Base-by-base conservation (phyloP, 495 filamentous ascomycete species). In the Aspergillus avenaceus region DNA sequence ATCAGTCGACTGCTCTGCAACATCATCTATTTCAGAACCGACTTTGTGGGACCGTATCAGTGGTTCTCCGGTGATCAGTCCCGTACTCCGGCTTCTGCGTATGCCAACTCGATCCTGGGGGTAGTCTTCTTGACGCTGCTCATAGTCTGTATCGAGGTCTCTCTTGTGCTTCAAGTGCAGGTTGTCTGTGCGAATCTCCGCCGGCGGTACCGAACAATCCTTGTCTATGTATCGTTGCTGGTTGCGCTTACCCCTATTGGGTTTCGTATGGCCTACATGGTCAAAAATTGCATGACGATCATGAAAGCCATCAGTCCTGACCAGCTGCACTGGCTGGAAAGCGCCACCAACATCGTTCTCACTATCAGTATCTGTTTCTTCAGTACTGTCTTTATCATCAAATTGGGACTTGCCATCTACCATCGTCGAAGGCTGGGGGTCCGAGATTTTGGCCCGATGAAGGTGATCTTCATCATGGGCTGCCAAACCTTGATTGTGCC, bases 401-500 rank as follows among this genome's bases (percentile, higher is more conserved):
- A 92, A 51, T 73, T 96, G 1, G 80, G 79, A 43, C 73, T 75
- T 47, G 83, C 85, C 12, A 75, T 90, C 21, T 58, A 59, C 1
- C 68, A 78, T 34, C 78, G 87, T 13, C 73, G 64, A 41, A 70
- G 67, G 45, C 67, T 88, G 18, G 80, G 84, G 0, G 56, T 86
- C 40, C 66, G 62, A 28, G 75, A 80, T 18, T 85, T 85, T 58
- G 82, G 82, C 2, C 80, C 84, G 0, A 82, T 90, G 73, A 81
- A 84, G 55, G 77, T 85, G 46, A 80, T 90, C 50, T 86, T 86
- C 59, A 76, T 87, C 51, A 85, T 88, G 78, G 83, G 84, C 40
- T 85, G 80, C 50, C 86, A 88, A 65, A 88, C 86, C 16, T 78
- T 96, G 76, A 59, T 91, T 25, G 71, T 93, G 44, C 91, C 91